These are phyloP conservation scores for Wickerhamiella kazuoi DNA, from an alignment of 805 yeast genomes.

Conservation along the genomic window DNA sequence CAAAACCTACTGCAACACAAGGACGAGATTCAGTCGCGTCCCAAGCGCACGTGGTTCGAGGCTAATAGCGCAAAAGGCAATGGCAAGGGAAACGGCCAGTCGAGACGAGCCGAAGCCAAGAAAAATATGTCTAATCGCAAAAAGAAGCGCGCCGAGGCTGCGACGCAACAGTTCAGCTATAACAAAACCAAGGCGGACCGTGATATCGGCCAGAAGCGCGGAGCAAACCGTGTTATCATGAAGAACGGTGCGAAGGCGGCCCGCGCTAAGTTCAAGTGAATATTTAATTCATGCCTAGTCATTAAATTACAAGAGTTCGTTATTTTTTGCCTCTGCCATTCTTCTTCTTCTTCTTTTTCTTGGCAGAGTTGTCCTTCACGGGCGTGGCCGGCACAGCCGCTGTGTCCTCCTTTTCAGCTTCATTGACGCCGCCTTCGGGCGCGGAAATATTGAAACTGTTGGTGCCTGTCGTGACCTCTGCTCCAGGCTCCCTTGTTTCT, in stretches of 20 bases:
- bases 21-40: conserved; percentile 72
- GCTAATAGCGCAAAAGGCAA: conserved; percentile 24
- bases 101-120: conserved; percentile 16
- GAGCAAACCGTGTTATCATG: conserved; percentile 11
- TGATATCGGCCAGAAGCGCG: conserved; percentile 11
- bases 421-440: too few relatives aligned
- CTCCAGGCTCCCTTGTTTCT: too few relatives aligned
- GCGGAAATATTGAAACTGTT: too few relatives aligned
- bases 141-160: conserved; percentile 50
- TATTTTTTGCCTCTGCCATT: conserved; percentile 5
- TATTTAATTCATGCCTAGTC: neutral
- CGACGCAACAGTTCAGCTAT: conserved; percentile 42
- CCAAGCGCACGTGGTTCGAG: conserved; percentile 95
- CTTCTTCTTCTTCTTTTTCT: conserved; percentile 4
- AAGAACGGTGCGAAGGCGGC: conserved; percentile 11
- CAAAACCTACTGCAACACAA: conserved; percentile 65
- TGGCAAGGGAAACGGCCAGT: conserved; percentile 19
- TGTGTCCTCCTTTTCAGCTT: too few relatives aligned
- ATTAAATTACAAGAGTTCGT: neutral
- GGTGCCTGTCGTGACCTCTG: too few relatives aligned
- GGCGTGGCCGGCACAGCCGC: too few relatives aligned
- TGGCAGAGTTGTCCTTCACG: neutral
- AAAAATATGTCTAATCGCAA: conserved; percentile 33
- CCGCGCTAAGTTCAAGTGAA: conserved; percentile 2
- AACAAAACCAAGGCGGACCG: conserved; percentile 71